Conservation (phyloP, 768 basidiomycete species). For the Macrolepiota fuliginosa region DNA sequence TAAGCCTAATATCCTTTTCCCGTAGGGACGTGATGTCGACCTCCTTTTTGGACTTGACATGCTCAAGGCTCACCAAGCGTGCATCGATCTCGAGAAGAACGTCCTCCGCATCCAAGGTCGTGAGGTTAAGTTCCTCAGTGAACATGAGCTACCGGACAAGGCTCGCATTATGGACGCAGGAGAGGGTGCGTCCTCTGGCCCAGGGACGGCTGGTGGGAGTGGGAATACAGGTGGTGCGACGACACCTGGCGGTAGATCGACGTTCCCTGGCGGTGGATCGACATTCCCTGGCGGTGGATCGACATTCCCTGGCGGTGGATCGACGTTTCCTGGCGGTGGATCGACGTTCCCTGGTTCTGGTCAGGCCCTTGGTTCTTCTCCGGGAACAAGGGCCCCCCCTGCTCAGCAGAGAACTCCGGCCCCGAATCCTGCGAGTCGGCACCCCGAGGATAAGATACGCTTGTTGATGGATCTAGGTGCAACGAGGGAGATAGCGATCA, state of each 20-base stretch:
- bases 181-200: conserved; percentile 14
- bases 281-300: conserved; percentile 59
- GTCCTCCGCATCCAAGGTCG: conserved; percentile 90
- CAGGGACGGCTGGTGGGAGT: conserved; percentile 8
- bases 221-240: background rate
- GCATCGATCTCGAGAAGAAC: conserved; percentile 88
- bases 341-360: conserved; percentile 69
- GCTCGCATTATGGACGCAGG: conserved; percentile 39
- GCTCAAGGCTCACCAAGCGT: conserved; percentile 96
- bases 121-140: conserved; percentile 85
- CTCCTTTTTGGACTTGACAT: conserved; percentile 99
- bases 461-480: conserved; percentile 78
- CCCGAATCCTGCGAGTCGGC: conserved; percentile 15
- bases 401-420: conserved; percentile 17
- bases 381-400: conserved; percentile 16
- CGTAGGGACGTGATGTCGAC: conserved; percentile 85
- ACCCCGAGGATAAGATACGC: conserved; percentile 62
- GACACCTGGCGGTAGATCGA: conserved; percentile 10
- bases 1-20: background rate
- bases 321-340: conserved; percentile 34
- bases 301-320: conserved; percentile 59
- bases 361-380: conserved; percentile 50
- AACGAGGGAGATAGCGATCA: conserved; percentile 72
- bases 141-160: conserved; percentile 91
- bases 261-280: conserved; percentile 35